A percentile compares a stretch with the other conserved stretches of the same genome.
phyloP scores from a whole-genome alignment of 805 yeast genomes.

The Wickerhamiella dianesei region DNA sequence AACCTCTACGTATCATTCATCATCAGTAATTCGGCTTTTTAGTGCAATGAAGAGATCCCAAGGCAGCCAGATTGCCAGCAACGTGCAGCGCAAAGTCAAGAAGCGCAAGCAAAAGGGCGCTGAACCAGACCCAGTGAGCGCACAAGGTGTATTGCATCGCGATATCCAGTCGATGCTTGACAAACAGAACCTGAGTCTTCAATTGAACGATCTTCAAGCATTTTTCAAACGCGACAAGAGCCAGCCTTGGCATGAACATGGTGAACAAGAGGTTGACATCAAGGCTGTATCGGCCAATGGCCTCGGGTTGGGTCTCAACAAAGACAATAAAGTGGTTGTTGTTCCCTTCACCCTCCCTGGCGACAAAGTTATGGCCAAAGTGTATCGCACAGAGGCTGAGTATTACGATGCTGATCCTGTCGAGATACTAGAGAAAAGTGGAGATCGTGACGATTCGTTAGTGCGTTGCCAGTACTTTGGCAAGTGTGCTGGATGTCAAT shows the following conservation, averaged over 20 bases:
- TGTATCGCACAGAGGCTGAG: conserved; percentile 64
- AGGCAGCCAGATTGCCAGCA: not conserved
- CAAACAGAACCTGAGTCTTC: conserved; percentile 22
- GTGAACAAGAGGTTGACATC: conserved; percentile 49
- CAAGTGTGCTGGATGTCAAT: conserved; percentile 89
- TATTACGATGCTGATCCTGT: conserved; percentile 67
- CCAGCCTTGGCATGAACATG: conserved; percentile 35
- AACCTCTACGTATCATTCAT: not conserved
- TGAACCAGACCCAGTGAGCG: conserved; percentile 63
- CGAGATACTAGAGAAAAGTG: conserved; percentile 33
- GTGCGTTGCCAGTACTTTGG: conserved; percentile 78
- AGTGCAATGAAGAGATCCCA: not conserved
- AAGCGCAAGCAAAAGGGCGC: conserved; percentile 36
- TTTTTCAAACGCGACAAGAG: conserved; percentile 40
- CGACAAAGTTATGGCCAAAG: conserved; percentile 54
- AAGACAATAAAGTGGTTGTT: conserved; percentile 45
- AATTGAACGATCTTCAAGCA: conserved; percentile 45
- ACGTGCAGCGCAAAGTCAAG: not conserved
- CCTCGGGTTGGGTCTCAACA: conserved; percentile 66
- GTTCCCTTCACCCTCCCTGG: conserved; percentile 87
- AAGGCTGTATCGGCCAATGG: conserved; percentile 60
- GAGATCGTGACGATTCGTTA: conserved; percentile 41
- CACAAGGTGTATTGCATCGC: conserved; percentile 60
- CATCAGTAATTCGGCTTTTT: not conserved
- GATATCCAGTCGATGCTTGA: conserved; percentile 47